phyloP scores from a whole-genome alignment of 768 basidiomycete species.

The Leccinum barrowsii region DNA sequence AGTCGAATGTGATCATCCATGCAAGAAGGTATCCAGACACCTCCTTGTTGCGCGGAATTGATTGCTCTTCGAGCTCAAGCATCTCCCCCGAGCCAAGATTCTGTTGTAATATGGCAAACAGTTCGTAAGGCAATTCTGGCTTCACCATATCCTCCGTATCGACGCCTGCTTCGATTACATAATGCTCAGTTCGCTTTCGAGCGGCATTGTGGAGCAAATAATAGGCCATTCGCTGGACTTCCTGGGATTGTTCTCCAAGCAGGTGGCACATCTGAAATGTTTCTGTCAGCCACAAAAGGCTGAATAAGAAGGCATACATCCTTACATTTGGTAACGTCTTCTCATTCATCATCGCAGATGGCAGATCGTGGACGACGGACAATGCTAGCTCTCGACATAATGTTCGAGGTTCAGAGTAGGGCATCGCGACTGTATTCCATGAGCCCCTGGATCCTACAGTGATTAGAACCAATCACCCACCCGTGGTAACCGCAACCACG shows the following conservation, averaged over 20 bases:
- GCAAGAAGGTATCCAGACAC: slow-evolving; percentile 70
- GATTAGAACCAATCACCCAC: slow-evolving; percentile 35
- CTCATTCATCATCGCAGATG: slow-evolving; percentile 57
- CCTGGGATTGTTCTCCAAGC: slow-evolving; percentile 55
- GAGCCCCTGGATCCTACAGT: not conserved
- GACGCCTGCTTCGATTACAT: slow-evolving; percentile 85
- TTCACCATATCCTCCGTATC: slow-evolving; percentile 57
- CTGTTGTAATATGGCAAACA: slow-evolving; percentile 60
- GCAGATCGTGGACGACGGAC: slow-evolving; percentile 63
- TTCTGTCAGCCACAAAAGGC: not conserved
- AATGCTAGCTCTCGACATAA: slow-evolving; percentile 67
- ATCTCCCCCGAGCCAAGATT: slow-evolving; percentile 39
- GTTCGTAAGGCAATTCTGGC: slow-evolving; percentile 60
- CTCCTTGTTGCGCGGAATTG: slow-evolving; percentile 34
- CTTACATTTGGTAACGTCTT: slow-evolving; percentile 63
- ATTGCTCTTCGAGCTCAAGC: slow-evolving; percentile 39
- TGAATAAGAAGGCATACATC: not conserved
- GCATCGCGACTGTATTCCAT: slow-evolving; percentile 9
- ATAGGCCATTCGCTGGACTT: slow-evolving; percentile 79
- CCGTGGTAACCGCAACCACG: slow-evolving; percentile 49
- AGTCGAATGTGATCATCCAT: slow-evolving; percentile 88
- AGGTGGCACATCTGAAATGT: slow-evolving; percentile 71
- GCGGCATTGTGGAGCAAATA: slow-evolving; percentile 68
- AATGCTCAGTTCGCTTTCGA: slow-evolving; percentile 68
- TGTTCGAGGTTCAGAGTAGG: slow-evolving; percentile 55